These are phyloP conservation scores for Diplodia scrobiculata DNA, from an alignment of 2,329 filamentous ascomycete species.

Conservation along the genomic window DNA sequence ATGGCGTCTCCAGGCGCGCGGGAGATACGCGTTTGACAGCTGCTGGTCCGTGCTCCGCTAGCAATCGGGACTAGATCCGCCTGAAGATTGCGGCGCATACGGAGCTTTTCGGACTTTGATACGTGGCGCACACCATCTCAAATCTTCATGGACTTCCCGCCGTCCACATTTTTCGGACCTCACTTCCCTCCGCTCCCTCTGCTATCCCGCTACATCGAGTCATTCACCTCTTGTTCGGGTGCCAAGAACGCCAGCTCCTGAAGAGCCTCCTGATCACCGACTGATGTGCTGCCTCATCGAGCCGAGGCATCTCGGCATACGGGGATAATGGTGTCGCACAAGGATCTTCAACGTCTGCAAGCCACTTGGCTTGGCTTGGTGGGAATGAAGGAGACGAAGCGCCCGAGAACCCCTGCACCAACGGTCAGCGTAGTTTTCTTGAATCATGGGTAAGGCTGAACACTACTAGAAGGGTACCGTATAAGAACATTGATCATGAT, in stretches of 20 bases:
- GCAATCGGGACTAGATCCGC: neutral
- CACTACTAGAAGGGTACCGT: neutral
- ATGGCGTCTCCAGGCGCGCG: conserved; percentile 4
- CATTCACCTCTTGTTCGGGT: neutral
- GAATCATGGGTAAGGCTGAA: neutral
- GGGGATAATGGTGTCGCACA: neutral
- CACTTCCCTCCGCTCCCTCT: neutral
- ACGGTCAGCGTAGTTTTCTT: neutral
- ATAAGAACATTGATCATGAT: neutral
- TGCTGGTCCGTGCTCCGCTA: conserved; percentile 1
- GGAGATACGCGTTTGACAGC: conserved; percentile 19
- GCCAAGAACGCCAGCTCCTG: neutral
- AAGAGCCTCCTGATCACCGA: neutral
- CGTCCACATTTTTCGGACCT: neutral
- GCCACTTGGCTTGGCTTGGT: neutral
- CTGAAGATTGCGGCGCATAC: neutral
- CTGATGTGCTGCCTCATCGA: neutral
- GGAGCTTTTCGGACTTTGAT: neutral
- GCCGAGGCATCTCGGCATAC: neutral
- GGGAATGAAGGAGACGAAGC: neutral
- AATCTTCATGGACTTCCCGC: neutral
- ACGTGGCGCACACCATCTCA: neutral
- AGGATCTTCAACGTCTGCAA: neutral
- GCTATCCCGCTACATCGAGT: neutral
- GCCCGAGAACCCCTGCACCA: neutral